Conservation (phyloP, 495 filamentous ascomycete genomes). For the Penicillium silybi region DNA sequence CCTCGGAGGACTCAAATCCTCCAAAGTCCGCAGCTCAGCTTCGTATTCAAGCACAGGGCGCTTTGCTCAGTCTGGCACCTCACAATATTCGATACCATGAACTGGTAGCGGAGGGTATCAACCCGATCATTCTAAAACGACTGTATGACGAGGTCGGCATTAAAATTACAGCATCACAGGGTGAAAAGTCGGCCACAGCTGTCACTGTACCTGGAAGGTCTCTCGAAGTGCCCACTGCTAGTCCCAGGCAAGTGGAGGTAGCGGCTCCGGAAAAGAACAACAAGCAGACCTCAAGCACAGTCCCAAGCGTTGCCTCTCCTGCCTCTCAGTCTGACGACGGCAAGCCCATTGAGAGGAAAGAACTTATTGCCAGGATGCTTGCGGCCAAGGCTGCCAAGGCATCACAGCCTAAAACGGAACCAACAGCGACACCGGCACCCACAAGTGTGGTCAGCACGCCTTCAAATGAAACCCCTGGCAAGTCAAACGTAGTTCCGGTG, state of each 20-base stretch:
- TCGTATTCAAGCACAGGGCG: conserved; percentile 64
- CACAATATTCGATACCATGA: conserved; percentile 63
- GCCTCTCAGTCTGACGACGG: conserved; percentile 10
- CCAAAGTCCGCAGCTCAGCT: conserved; percentile 41
- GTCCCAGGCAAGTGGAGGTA: not conserved
- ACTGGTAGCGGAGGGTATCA: conserved; percentile 68
- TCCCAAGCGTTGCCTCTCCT: conserved; percentile 5
- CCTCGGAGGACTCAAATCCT: not conserved
- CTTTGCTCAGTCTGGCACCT: conserved; percentile 60
- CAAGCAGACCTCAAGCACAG: conserved; percentile 4
- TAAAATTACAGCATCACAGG: conserved; percentile 23
- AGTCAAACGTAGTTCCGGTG: conserved; percentile 27
- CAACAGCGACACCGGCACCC: conserved; percentile 16
- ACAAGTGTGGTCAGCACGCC: too few species aligned
- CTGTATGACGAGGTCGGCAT: conserved; percentile 67
- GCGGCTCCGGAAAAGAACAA: not conserved
- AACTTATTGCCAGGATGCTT: conserved; percentile 69
- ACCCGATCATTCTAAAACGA: conserved; percentile 54
- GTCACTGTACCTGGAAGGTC: not conserved
- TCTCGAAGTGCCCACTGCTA: not conserved
- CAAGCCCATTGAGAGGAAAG: conserved; percentile 67
- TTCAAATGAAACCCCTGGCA: not conserved
- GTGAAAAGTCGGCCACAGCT: not conserved
- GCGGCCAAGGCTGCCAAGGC: conserved; percentile 51
- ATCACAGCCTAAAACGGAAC: conserved; percentile 18